Base-by-base conservation (phyloP, 768 basidiomycete genomes). In the Tricholoma furcatifolium region DNA sequence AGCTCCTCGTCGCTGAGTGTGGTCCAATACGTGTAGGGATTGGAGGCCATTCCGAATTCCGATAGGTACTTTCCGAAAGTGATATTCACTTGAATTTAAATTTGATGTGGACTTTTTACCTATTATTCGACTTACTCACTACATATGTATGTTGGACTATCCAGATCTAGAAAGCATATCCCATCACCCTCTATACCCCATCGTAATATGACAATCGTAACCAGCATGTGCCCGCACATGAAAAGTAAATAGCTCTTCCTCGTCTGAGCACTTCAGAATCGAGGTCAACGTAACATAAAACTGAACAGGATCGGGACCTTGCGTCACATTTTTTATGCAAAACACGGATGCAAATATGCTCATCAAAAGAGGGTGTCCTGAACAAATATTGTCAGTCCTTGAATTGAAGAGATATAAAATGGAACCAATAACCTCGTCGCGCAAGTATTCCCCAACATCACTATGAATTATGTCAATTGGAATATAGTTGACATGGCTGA, bases 371-470 rank as follows among this genome's bases (percentile, higher is more conserved):
- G 74, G 11, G 89, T 91, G 62, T 93, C 91, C 91, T 89, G 54
- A 36, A 31, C 48, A 48, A 6, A 35, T 66, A 36, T 59, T 39
- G 46, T 51, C 40, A 58, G 21, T 6, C 18, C 7, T 43, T 43
- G 43, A 45, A 31, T 14, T 56, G 20, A 10, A 53, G 35, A 20
- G 39, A 39, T 31, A 36, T 14, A 31, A 18, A 18, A 51, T 27
- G 47, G 18, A 53, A 18, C 11, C 21, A 63, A 74, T 63, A 54
- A 91, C 95, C 78, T 98, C 97, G 66, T 99, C 97, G 62, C 97
- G 86, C 27, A 99, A 74, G 68, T 98, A 99, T 76, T 99, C 97
- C 52, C 97, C 97, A 20, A 98, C 92, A 70, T 99, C 97, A 43
- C 93, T 97, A 64, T 41, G 27, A 36, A 21, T 44, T 42, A 39